phyloP scores from a whole-genome alignment of 441 rosid genomes.

The Dalechampia spathulata region DNA sequence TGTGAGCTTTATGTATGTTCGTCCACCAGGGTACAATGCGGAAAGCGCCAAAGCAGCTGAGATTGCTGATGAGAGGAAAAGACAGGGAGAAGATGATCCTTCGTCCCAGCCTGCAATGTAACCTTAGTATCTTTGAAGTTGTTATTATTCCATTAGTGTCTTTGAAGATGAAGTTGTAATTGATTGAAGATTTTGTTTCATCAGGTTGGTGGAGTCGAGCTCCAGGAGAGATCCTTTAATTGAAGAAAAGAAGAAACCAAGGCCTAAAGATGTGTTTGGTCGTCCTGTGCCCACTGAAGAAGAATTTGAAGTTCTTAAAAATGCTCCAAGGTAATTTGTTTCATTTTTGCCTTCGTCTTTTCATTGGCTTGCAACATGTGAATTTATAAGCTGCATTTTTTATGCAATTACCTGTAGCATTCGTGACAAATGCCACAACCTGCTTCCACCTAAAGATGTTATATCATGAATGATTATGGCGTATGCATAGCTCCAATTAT shows the following conservation, averaged over 20 bases:
- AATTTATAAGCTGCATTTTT: too few species aligned
- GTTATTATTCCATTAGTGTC: slow-evolving; percentile 20
- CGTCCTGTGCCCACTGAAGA: slow-evolving; percentile 89
- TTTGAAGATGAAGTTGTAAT: background rate
- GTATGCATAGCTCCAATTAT: too few species aligned
- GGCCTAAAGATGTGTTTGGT: slow-evolving; percentile 95
- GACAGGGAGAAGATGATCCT: slow-evolving; percentile 23
- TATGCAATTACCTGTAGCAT: too few species aligned
- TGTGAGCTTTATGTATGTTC: slow-evolving; percentile 96
- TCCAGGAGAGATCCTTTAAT: slow-evolving; percentile 22
- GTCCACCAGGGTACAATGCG: slow-evolving; percentile 88
- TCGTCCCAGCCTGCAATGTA: slow-evolving; percentile 34
- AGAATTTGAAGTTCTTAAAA: slow-evolving; percentile 73
- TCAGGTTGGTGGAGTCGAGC: slow-evolving; percentile 34
- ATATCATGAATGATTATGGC: background rate
- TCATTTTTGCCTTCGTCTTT: background rate
- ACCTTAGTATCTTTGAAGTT: background rate
- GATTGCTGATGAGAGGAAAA: slow-evolving; percentile 46
- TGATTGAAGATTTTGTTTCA: slow-evolving; percentile 10
- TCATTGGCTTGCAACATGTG: background rate
- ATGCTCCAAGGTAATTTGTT: slow-evolving; percentile 64
- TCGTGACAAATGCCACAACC: background rate
- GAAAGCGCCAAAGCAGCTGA: slow-evolving; percentile 98
- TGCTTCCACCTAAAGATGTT: background rate
- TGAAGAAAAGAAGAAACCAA: slow-evolving; percentile 63